phyloP scores from a whole-genome alignment of 768 basidiomycete genomes.

The Lactarius sanguifluus region DNA sequence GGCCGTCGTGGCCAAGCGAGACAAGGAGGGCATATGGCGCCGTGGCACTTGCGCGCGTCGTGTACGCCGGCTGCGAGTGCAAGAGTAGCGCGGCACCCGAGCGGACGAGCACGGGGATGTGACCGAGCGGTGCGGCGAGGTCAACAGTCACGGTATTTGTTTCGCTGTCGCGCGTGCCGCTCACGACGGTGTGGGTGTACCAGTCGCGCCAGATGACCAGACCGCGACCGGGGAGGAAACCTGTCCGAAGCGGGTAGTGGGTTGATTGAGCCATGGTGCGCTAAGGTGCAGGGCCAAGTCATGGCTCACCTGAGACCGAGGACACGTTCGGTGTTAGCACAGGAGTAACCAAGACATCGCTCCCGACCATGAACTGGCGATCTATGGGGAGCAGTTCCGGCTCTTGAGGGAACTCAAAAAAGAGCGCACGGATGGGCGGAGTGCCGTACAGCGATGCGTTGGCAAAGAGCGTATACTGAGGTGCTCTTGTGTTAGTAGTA shows the following conservation, averaged over 20 bases:
- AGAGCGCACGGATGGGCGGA: conserved; percentile 71
- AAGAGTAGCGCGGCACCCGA: conserved; percentile 64
- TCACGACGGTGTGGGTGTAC: conserved; percentile 62
- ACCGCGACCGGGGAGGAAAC: conserved; percentile 64
- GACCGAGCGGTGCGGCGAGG: conserved; percentile 64
- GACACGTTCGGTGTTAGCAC: conserved; percentile 68
- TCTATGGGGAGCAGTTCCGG: conserved; percentile 61
- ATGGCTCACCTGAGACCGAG: conserved; percentile 57
- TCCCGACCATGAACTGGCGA: conserved; percentile 70
- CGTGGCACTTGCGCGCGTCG: conserved; percentile 61
- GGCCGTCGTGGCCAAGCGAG: conserved; percentile 47
- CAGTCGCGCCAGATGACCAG: conserved; percentile 66
- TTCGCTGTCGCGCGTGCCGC: conserved; percentile 38
- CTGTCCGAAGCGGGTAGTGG: conserved; percentile 35
- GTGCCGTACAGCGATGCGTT: conserved; percentile 63
- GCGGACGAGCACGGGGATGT: conserved; percentile 78
- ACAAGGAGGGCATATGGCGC: conserved; percentile 65
- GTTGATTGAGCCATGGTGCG: not conserved
- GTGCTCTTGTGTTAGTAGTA: not conserved
- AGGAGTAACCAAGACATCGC: conserved; percentile 72
- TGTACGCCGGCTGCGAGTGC: conserved; percentile 63
- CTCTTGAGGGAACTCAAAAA: conserved; percentile 76
- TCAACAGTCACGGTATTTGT: conserved; percentile 40
- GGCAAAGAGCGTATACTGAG: conserved; percentile 70
- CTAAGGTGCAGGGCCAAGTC: not conserved